Evolutionary conservation across 2,329 filamentous ascomycete species (phyloP), one percentile per base, ranked within the genome.

Genomic region (Fusarium fracticaudum): DNA sequence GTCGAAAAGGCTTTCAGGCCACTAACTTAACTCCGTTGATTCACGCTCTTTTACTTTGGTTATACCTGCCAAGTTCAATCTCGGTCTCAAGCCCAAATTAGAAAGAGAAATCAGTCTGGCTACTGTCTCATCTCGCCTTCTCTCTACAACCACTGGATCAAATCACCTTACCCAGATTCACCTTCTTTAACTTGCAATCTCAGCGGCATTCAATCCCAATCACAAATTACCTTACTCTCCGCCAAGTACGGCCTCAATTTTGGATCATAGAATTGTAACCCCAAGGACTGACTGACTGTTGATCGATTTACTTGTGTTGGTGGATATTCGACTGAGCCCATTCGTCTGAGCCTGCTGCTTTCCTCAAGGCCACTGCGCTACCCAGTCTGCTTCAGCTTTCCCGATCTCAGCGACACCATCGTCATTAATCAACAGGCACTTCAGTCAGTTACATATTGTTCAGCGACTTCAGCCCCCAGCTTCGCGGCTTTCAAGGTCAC

Each of bases 81-180:
- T 35, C 51, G 40, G 51, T 33, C 60, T 67, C 55, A 50, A 41
- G 41, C 45, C 37, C 33, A 51, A 58, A 70, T 48, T 59, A 57
- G 61, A 60, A 60, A 51, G 58, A 66, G 63, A 71, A 63, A 75
- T 59, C 62, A 77, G 77, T 74, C 76, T 71, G 72, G 74, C 72
- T 73, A 74, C 74, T 77, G 70, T 72, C 74, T 74, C 50, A 67
- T 55, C 48, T 67, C 51, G 60, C 31, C 67, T 51, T 57, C 44
- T 48, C 50, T 71, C 43, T 55, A 45, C 60, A 22, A 58, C 66
- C 68, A 77, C 65, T 73, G 65, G 58, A 65, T 65, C 64, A 58
- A 60, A 50, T 63, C 59, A 47, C 51, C 44, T 64, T 50, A 50
- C 22, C 57, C 60, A 38, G 43, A 51, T 37, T 68, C 64, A 44